These are phyloP conservation scores for Penicillium psychrofluorescens DNA, from an alignment of 495 filamentous ascomycete species.

Conservation along the genomic window DNA sequence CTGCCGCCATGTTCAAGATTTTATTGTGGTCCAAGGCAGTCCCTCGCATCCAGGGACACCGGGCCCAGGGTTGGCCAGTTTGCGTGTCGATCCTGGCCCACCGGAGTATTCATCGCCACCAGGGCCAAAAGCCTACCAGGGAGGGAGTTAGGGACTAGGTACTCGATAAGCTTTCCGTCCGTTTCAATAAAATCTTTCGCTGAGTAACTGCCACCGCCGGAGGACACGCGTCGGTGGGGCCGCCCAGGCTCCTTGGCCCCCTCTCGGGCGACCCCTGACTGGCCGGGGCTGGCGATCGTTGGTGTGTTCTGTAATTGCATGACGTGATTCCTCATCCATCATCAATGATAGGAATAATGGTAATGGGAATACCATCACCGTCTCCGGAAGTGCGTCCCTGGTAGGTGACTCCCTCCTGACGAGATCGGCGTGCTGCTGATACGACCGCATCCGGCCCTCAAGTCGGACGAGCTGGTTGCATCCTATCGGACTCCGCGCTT, in stretches of 20 bases:
- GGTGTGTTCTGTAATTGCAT: background rate
- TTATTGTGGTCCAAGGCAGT: no score
- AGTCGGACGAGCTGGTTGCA: no score
- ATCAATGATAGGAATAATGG: constrained; percentile 1
- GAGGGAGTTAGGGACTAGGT: background rate
- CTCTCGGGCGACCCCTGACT: constrained; percentile 9
- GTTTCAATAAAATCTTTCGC: background rate
- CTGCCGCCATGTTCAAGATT: no score
- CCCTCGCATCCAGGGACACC: background rate
- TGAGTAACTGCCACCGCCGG: background rate
- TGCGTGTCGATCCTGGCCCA: constrained; percentile 19
- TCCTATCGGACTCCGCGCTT: no score
- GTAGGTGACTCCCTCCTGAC: no score
- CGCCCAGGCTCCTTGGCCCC: constrained; percentile 1
- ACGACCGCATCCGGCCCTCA: no score
- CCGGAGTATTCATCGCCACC: constrained; percentile 6
- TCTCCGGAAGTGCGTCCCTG: no score
- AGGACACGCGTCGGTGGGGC: constrained; percentile 22
- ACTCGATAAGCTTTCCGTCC: constrained; percentile 12
- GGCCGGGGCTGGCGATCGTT: constrained; percentile 18
- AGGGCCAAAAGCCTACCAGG: no score
- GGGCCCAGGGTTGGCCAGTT: constrained; percentile 6
- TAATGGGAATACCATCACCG: background rate
- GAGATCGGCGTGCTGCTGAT: no score
- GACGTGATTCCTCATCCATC: background rate